Evolutionary conservation across 768 basidiomycete species (phyloP), one percentile per base, ranked within the genome.

Genomic region (Suillus plorans): DNA sequence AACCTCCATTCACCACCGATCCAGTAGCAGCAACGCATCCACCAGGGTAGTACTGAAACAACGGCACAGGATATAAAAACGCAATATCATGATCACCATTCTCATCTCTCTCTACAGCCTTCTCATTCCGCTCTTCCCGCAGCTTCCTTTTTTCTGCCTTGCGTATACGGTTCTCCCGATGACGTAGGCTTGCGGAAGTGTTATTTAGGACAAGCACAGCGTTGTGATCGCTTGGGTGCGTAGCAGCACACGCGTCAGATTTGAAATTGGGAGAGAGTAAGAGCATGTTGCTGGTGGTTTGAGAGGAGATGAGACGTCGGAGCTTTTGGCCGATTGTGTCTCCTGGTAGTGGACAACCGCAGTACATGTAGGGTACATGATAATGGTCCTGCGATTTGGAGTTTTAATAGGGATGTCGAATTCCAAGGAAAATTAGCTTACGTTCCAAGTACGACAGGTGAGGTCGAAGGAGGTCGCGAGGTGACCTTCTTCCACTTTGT

Each of bases 221-320:
- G 61, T 84, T 84, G 68, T 86, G 85, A 67, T 86, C 83, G 67
- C 83, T 84, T 0, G 85, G 79, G 66, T 86, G 85, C 0, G 84
- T 86, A 0, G 79, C 80, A 0, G 76, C 75, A 39, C 76, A 77
- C 6, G 79, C 73, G 25, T 78, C 76, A 1, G 49, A 63, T 25
- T 58, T n/a, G n/a, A n/a, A n/a, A n/a, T n/a, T 22, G 1, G 77
- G 78, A 0, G 81, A 80, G 1, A 73, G 56, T 59, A 82, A 80
- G 44, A 73, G 63, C 60, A 69, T 25, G 57, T 63, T 22, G 41
- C 45, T 28, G 22, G 58, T 5, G 39, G 60, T 13, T 65, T 55
- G 37, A 59, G 62, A 41, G 55, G 67, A 37, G 20, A 69, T 31
- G 6, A 75, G 65, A 4, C 77, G 77, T 6, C 75, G 70, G 42